These are phyloP conservation scores for Tetrahymena borealis DNA, from an alignment of 73 alveolate species.

Conservation along the genomic window DNA sequence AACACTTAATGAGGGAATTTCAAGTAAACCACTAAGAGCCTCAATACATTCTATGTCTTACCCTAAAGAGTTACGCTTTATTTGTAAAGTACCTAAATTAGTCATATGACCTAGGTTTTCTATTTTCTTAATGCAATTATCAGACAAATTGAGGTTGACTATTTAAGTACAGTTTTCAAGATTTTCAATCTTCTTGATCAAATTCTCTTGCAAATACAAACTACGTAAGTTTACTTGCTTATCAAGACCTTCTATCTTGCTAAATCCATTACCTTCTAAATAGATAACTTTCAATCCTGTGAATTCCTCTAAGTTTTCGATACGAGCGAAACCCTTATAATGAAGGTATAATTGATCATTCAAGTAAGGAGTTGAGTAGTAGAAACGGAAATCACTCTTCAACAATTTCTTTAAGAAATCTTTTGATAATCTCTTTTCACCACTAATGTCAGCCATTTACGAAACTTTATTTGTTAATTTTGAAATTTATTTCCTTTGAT, in stretches of 20 bases:
- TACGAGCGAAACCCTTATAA: conserved; percentile 83
- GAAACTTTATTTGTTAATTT: not conserved
- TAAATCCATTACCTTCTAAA: conserved; percentile 89
- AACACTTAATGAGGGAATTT: conserved; percentile 66
- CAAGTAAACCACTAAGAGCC: conserved; percentile 73
- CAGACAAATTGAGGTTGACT: conserved; percentile 76
- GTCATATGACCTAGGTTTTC: conserved; percentile 51
- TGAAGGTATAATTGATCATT: conserved; percentile 94
- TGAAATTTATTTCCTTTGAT: not conserved
- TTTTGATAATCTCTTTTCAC: conserved; percentile 26
- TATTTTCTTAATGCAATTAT: conserved; percentile 75
- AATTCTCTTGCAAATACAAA: conserved; percentile 81
- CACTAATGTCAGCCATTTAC: not conserved
- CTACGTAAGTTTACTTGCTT: conserved; percentile 57
- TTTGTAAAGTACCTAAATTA: conserved; percentile 60
- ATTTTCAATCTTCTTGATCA: conserved; percentile 80
- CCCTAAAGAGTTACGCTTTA: conserved; percentile 90
- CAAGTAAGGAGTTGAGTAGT: conserved; percentile 92
- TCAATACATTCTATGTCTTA: conserved; percentile 54
- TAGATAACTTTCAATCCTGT: conserved; percentile 84
- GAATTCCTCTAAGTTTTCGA: conserved; percentile 89
- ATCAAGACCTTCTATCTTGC: conserved; percentile 76
- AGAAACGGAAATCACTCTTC: conserved; percentile 66
- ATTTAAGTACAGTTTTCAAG: conserved; percentile 63
- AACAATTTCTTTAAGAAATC: conserved; percentile 65